Evolutionary conservation across 352 stramenopile genomes (phyloP).

Genomic region (Phytophthora sojae): DNA sequence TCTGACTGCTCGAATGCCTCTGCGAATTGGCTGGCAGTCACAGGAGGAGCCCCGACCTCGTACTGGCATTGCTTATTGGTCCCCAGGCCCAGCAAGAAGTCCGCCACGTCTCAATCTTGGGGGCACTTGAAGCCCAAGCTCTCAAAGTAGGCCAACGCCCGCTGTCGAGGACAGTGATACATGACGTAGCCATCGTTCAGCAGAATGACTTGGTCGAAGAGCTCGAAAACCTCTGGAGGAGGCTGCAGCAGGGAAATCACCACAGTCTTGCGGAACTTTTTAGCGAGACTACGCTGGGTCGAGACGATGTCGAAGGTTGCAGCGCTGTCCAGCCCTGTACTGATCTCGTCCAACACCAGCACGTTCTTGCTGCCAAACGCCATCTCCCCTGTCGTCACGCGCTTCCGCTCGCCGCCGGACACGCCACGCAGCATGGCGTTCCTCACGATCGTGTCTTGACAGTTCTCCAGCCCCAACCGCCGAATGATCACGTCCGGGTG

Average conservation of each 20-base stretch:
- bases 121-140: slow-evolving; percentile 48
- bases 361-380: slow-evolving; percentile 83
- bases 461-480: slow-evolving; percentile 69
- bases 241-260: slow-evolving; percentile 92
- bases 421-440: slow-evolving; percentile 59
- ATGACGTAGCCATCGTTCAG: slow-evolving; percentile 91
- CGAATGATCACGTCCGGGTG: slow-evolving; percentile 50
- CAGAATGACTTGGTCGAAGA: slow-evolving; percentile 95
- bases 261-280: slow-evolving; percentile 58
- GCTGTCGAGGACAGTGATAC: slow-evolving; percentile 73
- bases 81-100: slow-evolving; percentile 6
- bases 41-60: slow-evolving; percentile 26
- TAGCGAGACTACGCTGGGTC: slow-evolving; percentile 52
- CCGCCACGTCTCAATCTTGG: not conserved
- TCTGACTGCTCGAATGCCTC: slow-evolving; percentile 22
- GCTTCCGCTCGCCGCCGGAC: slow-evolving; percentile 63
- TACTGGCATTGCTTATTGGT: slow-evolving; percentile 40
- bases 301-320: slow-evolving; percentile 73
- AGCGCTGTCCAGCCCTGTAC: slow-evolving; percentile 66
- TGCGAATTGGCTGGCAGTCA: slow-evolving; percentile 31
- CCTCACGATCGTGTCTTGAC: slow-evolving; percentile 72
- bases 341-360: slow-evolving; percentile 87
- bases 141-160: slow-evolving; percentile 72
- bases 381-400: slow-evolving; percentile 86
- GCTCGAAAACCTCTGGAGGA: slow-evolving; percentile 90